Conservation (phyloP, 257 asterid genomes). For the Penstemon barbatus region DNA sequence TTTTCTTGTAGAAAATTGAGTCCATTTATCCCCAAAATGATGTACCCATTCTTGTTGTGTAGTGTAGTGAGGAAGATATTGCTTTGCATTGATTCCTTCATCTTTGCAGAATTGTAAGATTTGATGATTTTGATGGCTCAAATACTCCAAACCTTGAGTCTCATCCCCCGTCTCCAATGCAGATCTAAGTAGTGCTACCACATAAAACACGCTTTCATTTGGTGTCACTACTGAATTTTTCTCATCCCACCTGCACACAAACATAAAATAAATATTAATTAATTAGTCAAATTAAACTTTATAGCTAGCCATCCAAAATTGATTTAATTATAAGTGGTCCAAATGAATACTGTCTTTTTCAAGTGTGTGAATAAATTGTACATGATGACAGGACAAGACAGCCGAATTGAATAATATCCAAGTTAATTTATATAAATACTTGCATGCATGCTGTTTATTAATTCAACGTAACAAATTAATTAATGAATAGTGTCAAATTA, state of each 20-base stretch:
- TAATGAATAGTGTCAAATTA: not conserved
- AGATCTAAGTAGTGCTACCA: conserved; percentile 67
- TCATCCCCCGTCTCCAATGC: conserved; percentile 63
- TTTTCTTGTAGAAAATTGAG: conserved; percentile 43
- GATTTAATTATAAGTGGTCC: not conserved
- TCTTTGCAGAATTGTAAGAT: conserved; percentile 57
- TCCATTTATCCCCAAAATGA: conserved; percentile 74
- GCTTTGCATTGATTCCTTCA: conserved; percentile 48
- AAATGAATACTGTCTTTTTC: not conserved
- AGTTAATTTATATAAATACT: not conserved
- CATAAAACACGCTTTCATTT: conserved; percentile 67
- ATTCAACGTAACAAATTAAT: not conserved
- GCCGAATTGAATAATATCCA: not conserved
- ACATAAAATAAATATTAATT: not conserved
- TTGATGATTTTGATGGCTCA: conserved; percentile 51
- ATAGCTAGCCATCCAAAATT: not conserved
- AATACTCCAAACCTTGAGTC: conserved; percentile 48
- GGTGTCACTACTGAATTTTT: conserved; percentile 67
- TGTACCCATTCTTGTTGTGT: conserved; percentile 59
- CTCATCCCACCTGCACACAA: conserved; percentile 55
- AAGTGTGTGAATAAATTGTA: not conserved
- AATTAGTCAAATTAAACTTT: not conserved
- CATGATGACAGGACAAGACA: conserved; percentile 9
- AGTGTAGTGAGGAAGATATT: conserved; percentile 76
- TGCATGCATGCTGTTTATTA: not conserved